Evolutionary conservation across 805 yeast species (phyloP).

Genomic region (Cyberlindnera galapagoensis): DNA sequence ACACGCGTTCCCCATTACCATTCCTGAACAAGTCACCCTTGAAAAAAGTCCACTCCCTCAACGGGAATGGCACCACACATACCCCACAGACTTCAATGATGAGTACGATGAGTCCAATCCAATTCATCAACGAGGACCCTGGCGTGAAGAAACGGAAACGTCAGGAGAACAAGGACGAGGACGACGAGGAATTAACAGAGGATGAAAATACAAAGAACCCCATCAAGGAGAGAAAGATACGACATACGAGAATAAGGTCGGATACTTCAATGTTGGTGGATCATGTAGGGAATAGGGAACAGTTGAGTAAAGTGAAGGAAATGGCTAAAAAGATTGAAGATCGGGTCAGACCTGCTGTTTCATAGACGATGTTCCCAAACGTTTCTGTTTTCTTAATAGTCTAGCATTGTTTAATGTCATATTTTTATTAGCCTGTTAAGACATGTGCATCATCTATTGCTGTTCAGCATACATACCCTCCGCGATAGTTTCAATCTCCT

Average conservation of each 20-base stretch:
- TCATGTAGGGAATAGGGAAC: neutral
- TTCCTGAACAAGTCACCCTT: conserved; percentile 4
- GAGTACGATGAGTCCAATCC: conserved; percentile 22
- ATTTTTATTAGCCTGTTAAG: neutral
- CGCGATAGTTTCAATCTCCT: conserved; percentile 54
- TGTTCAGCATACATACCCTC: conserved; percentile 35
- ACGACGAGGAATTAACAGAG: conserved; percentile 14
- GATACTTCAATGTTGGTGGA: conserved; percentile 13
- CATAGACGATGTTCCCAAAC: too few relatives aligned
- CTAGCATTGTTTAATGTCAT: neutral
- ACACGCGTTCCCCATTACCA: conserved; percentile 1
- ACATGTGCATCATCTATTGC: neutral
- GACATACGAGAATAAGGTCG: conserved; percentile 17
- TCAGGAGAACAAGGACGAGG: conserved; percentile 6
- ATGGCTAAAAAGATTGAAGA: conserved; percentile 3
- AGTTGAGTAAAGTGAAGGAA: conserved; percentile 1
- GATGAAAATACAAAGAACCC: conserved; percentile 7
- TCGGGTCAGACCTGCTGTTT: too few relatives aligned
- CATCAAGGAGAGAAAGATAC: conserved; percentile 4
- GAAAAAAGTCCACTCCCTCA: neutral
- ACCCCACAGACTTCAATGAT: conserved; percentile 19
- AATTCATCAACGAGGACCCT: conserved; percentile 25
- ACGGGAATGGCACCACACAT: conserved; percentile 1
- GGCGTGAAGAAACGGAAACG: conserved; percentile 19
- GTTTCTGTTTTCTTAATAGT: too few relatives aligned